Conservation (phyloP, 164 flowering plant species). For the Dillenia turbinata region DNA sequence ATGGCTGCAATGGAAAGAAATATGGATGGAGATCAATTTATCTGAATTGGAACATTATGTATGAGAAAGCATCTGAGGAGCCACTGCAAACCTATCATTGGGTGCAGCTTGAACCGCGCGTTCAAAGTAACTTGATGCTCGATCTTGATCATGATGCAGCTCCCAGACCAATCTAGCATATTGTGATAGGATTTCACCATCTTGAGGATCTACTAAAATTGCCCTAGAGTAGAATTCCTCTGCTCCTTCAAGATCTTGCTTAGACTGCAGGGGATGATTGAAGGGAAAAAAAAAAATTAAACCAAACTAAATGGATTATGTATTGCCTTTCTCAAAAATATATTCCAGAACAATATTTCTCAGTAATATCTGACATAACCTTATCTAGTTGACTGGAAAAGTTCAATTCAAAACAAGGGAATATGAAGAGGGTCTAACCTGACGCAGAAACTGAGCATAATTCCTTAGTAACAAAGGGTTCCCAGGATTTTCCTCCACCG, state of each 20-base stretch:
- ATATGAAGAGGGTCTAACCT: slow-evolving; percentile 25
- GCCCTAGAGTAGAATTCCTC: slow-evolving; percentile 70
- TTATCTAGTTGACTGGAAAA: background rate
- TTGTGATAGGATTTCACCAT: slow-evolving; percentile 58
- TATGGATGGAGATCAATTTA: too few relatives aligned
- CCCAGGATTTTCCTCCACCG: slow-evolving; percentile 52
- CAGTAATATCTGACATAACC: background rate
- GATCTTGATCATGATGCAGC: slow-evolving; percentile 39
- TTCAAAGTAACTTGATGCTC: slow-evolving; percentile 49
- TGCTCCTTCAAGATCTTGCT: slow-evolving; percentile 43
- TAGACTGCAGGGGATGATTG: slow-evolving; percentile 21
- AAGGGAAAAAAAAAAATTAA: background rate
- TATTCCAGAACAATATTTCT: background rate
- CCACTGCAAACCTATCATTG: slow-evolving; percentile 40
- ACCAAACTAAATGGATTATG: background rate
- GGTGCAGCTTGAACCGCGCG: slow-evolving; percentile 56
- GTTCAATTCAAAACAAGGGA: background rate
- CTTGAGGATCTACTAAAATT: slow-evolving; percentile 61
- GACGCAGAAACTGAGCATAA: slow-evolving; percentile 60
- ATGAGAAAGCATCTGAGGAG: background rate
- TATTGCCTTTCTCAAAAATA: background rate
- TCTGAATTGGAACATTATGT: background rate
- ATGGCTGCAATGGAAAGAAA: slow-evolving; percentile 36
- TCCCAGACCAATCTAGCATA: slow-evolving; percentile 72
- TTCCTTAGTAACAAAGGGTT: slow-evolving; percentile 56